Percentiles rank a stretch among this genome's conserved stretches.
phyloP scores from a whole-genome alignment of 176 grass and related monocot genomes.

The Secale cereale region DNA sequence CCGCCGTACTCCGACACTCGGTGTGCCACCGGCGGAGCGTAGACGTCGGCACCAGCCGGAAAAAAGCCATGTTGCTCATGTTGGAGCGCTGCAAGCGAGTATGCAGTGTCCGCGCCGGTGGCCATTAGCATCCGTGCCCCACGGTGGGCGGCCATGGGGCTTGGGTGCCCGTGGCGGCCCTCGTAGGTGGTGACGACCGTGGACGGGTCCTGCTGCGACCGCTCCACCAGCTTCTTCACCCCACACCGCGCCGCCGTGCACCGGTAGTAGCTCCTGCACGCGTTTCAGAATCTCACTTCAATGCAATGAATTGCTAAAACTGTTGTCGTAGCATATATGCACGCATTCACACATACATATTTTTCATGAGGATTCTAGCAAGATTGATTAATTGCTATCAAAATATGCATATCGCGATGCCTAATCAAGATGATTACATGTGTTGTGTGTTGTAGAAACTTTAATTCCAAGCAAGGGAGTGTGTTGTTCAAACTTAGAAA shows the following conservation, averaged over 20 bases:
- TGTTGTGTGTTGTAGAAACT: not conserved
- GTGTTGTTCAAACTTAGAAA: not conserved
- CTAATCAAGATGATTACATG: not conserved
- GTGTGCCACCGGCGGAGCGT: not conserved
- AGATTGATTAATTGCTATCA: not conserved
- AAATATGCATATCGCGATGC: not conserved
- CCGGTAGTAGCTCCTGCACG: slow-evolving; percentile 74
- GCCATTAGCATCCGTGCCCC: not conserved
- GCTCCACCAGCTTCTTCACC: slow-evolving; percentile 89
- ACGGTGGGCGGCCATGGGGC: slow-evolving; percentile 17
- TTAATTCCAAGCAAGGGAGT: not conserved
- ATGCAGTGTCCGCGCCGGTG: not conserved
- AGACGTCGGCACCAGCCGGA: not conserved
- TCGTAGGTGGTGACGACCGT: slow-evolving; percentile 87
- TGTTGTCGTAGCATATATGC: not conserved
- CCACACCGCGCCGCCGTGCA: slow-evolving; percentile 71
- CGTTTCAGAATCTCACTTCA: slow-evolving; percentile 7
- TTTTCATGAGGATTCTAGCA: not conserved
- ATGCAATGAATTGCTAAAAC: not conserved
- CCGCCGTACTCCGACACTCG: not conserved
- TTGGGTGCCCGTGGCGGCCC: slow-evolving; percentile 67
- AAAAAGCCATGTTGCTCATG: not conserved
- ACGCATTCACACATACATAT: not conserved
- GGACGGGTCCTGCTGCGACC: slow-evolving; percentile 60
- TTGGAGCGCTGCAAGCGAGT: not conserved